These are phyloP conservation scores for Cryptosporidium viatorum DNA, from an alignment of 169 alveolate species.

Conservation along the genomic window DNA sequence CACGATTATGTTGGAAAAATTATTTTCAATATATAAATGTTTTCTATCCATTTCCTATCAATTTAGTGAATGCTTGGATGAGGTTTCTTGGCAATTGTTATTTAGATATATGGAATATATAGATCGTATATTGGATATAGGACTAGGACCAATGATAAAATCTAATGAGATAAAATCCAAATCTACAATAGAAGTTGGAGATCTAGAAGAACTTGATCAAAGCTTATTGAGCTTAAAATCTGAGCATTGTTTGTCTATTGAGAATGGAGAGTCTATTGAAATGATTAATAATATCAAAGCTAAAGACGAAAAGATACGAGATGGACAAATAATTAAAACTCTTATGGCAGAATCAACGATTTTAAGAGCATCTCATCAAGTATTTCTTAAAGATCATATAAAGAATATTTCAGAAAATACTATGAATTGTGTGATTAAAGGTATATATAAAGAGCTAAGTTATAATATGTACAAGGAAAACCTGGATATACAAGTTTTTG, in stretches of 20 bases:
- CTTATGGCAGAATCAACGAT: constrained; percentile 57
- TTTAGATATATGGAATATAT: constrained; percentile 66
- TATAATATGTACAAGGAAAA: constrained; percentile 13
- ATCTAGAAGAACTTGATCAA: not conserved
- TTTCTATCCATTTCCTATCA: constrained; percentile 31
- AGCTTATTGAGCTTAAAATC: not conserved
- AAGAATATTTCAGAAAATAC: constrained; percentile 38
- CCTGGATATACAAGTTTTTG: constrained; percentile 6
- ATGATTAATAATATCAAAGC: not conserved
- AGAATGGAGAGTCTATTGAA: not conserved
- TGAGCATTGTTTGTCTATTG: not conserved
- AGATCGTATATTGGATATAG: constrained; percentile 62
- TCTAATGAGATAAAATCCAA: not conserved
- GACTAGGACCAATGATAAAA: constrained; percentile 53
- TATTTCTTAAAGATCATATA: constrained; percentile 22
- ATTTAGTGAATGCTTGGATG: constrained; percentile 46
- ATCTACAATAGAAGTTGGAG: not conserved
- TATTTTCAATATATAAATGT: constrained; percentile 55
- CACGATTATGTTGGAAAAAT: constrained; percentile 14
- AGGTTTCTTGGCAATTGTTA: constrained; percentile 26
- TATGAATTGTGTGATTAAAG: constrained; percentile 25
- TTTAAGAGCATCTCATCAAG: constrained; percentile 47
- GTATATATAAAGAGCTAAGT: constrained; percentile 23
- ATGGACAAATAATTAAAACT: constrained; percentile 3
- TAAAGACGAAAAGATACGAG: constrained; percentile 8